Conservation (phyloP, 345 rosid genomes). For the Brassica juncea region DNA sequence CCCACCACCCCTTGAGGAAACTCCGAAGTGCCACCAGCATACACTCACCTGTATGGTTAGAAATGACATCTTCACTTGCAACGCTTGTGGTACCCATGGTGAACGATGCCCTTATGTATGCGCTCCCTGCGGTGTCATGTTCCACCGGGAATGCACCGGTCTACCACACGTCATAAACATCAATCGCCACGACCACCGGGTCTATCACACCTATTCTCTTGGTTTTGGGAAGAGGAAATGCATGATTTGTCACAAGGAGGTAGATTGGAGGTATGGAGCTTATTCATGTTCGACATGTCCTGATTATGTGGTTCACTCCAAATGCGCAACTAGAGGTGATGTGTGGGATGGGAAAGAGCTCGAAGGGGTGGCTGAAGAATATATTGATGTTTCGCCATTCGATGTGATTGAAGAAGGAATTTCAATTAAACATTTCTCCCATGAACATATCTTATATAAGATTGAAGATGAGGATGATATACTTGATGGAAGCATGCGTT, state of each 20-base stretch:
- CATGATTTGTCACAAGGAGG: background rate
- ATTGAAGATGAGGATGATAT: background rate
- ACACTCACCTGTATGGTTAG: slow-evolving; percentile 1
- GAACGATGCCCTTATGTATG: background rate
- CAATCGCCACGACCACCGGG: background rate
- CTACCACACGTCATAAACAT: background rate
- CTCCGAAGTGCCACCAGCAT: background rate
- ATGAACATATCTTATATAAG: background rate
- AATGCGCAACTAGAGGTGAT: background rate
- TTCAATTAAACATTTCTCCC: slow-evolving; percentile 1
- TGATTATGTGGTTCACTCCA: background rate
- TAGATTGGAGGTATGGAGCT: background rate
- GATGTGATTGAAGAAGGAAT: background rate
- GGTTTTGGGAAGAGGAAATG: background rate
- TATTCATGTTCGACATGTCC: background rate
- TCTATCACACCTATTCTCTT: background rate
- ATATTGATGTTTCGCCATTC: background rate
- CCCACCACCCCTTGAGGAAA: background rate
- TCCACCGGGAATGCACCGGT: background rate
- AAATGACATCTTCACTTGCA: background rate
- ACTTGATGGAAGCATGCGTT: background rate
- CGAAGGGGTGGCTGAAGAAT: background rate
- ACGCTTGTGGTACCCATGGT: background rate
- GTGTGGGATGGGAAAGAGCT: background rate
- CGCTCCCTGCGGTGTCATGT: background rate